Conservation (phyloP, 1,139 yeast genomes). For the Saccharomyces hybrid region DNA sequence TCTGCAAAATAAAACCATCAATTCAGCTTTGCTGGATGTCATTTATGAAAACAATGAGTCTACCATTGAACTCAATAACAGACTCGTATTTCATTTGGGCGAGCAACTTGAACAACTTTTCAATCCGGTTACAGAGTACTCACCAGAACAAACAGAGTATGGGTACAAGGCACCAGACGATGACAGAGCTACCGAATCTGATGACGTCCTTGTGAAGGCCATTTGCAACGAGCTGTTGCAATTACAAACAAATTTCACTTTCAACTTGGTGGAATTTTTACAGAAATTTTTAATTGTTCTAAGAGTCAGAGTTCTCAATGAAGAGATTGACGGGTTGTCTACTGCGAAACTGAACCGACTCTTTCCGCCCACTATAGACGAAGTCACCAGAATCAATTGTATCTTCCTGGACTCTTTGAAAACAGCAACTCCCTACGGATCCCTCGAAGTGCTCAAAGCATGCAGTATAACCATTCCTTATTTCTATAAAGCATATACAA, state of each 20-base stretch:
- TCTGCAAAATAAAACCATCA: conserved; percentile 45
- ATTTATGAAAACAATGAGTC: conserved; percentile 51
- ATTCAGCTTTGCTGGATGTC: conserved; percentile 60
- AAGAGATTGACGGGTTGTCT: conserved; percentile 41
- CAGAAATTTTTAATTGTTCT: conserved; percentile 76
- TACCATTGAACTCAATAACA: conserved; percentile 60
- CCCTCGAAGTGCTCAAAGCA: conserved; percentile 67
- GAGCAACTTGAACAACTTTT: conserved; percentile 80
- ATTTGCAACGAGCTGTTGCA: conserved; percentile 59
- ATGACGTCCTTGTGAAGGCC: conserved; percentile 34
- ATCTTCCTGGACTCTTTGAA: conserved; percentile 68
- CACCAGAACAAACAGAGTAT: conserved; percentile 77
- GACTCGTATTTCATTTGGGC: conserved; percentile 66
- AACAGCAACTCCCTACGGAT: conserved; percentile 58
- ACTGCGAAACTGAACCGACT: conserved; percentile 63
- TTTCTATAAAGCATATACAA: conserved; percentile 82
- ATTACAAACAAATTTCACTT: conserved; percentile 68
- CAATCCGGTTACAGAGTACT: conserved; percentile 83
- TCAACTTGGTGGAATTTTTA: conserved; percentile 60
- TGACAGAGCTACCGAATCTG: conserved; percentile 7
- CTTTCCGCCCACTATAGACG: conserved; percentile 93
- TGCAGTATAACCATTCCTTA: conserved; percentile 77
- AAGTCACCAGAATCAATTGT: conserved; percentile 80
- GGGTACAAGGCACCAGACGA: conserved; percentile 38
- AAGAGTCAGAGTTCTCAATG: conserved; percentile 58